Base-by-base conservation (phyloP, 2,329 filamentous ascomycete species). In the Clonostachys solani region DNA sequence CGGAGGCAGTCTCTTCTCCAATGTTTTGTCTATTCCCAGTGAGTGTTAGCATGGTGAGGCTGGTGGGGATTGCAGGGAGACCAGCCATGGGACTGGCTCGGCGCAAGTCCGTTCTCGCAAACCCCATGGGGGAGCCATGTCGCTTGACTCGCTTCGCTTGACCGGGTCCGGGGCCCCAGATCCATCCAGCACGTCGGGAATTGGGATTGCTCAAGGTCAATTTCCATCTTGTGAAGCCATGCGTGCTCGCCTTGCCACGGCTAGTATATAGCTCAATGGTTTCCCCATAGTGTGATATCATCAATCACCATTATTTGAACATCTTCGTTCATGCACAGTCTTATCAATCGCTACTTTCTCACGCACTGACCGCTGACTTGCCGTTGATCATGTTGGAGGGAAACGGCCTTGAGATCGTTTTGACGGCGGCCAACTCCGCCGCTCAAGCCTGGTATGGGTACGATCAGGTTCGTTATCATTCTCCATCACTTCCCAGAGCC, bases 401-500 rank as follows among this genome's bases (percentile, higher is more conserved):
- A n/a, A 13, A 38, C 16, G 15, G 33, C 18, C 18, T 45, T 6
- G 43, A 45, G 15, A 16, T 45, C 43, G 38, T 18, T n/a, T 35
- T 45, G 33, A 45, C 43, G 8, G 43, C 43, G 12, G 43, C 43
- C 17, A 45, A 45, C 17, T 45, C 43, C 12, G 43, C 43, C 4
- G 43, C 43, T 13, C 43, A 45, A 13, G 43, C 43, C 4, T 45
- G 43, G 43, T 45, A 45, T 37, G 43, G 43, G 13, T 45, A 45
- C 33, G 43, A 45, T 15, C 43, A 45, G 33, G 43, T 45, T 15
- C 12, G 15, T 29, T 3, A 29, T 29, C 23, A 4, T 2, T 29
- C 8, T 9, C 16, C 17, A n/a, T 23, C 16, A 6, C 23, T 45
- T 7, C 12, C 33, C 12, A 33, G 13, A 7, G 13, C 9, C 33